phyloP scores from a whole-genome alignment of 306 rosid genomes.

The Mucuna pruriens region DNA sequence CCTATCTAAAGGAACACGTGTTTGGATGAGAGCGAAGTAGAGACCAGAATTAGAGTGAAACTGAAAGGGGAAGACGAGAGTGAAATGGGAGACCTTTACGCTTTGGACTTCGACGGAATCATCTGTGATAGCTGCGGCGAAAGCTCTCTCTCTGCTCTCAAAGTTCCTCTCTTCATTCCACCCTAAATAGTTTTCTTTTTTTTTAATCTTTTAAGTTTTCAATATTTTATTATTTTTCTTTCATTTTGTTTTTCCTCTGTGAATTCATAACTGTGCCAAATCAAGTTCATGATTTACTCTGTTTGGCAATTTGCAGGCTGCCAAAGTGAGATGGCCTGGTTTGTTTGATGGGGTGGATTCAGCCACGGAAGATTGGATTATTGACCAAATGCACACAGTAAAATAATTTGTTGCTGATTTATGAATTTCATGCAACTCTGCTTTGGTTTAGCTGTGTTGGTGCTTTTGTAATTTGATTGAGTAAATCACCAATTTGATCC shows the following conservation, averaged over 20 bases:
- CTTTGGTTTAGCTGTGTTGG: slow-evolving; percentile 10
- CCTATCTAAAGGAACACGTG: background rate
- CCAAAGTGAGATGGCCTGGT: slow-evolving; percentile 79
- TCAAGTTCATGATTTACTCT: slow-evolving; percentile 23
- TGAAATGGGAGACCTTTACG: slow-evolving; percentile 85
- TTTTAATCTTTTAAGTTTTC: background rate
- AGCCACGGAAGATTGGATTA: slow-evolving; percentile 69
- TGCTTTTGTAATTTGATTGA: slow-evolving; percentile 24
- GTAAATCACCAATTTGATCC: too few relatives aligned
- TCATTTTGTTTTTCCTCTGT: background rate
- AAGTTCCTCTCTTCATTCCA: slow-evolving; percentile 51
- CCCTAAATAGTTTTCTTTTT: background rate
- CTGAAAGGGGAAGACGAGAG: slow-evolving; percentile 9
- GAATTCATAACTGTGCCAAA: background rate
- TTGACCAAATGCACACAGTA: slow-evolving; percentile 80
- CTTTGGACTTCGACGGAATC: slow-evolving; percentile 93
- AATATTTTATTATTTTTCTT: background rate
- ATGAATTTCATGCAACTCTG: background rate
- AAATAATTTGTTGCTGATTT: slow-evolving; percentile 31
- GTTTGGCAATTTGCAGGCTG: slow-evolving; percentile 66
- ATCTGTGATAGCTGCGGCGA: slow-evolving; percentile 95
- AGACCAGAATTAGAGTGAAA: background rate
- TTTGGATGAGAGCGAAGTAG: slow-evolving; percentile 31
- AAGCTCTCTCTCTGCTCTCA: slow-evolving; percentile 85
- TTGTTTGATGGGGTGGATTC: slow-evolving; percentile 73